Percentiles rank a stretch among this genome's conserved stretches.
Evolutionary conservation across 1,284 basidiomycete species (phyloP).

Genomic region (Microbotryum intermedium): DNA sequence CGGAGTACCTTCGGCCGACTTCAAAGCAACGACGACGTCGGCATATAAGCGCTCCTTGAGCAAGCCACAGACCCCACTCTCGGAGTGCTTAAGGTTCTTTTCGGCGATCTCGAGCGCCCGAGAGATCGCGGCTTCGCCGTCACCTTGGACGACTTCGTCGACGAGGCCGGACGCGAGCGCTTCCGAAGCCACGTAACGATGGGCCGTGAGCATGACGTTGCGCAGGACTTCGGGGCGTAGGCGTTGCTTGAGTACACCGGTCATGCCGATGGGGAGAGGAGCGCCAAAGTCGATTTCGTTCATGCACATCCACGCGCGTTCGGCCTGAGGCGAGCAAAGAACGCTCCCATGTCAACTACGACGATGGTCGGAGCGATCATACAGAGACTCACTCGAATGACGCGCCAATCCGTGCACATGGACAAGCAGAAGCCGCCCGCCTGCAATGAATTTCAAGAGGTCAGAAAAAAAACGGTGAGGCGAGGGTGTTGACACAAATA

Average conservation of each 20-base stretch:
- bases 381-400: conserved; percentile 22
- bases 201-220: conserved; percentile 19
- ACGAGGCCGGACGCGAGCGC: conserved; percentile 11
- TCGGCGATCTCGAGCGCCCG: conserved; percentile 11
- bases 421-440: conserved; percentile 32
- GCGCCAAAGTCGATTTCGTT: conserved; percentile 24
- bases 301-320: conserved; percentile 30
- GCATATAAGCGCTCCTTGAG: too few species aligned
- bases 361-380: not conserved
- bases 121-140: conserved; percentile 7
- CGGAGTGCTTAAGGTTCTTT: not conserved
- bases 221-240: conserved; percentile 11
- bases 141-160: conserved; percentile 15
- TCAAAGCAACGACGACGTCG: too few species aligned
- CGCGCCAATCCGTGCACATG: conserved; percentile 31
- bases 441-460: too few species aligned
- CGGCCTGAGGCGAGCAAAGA: not conserved
- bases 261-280: conserved; percentile 21
- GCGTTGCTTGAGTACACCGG: conserved; percentile 8
- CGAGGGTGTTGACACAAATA: not conserved
- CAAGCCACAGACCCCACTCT: not conserved
- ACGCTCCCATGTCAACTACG: not conserved
- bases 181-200: conserved; percentile 16
- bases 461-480: too few species aligned
- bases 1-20: too few species aligned